Base-by-base conservation (phyloP, 208 protist species). In the Leishmania tarentolae region DNA sequence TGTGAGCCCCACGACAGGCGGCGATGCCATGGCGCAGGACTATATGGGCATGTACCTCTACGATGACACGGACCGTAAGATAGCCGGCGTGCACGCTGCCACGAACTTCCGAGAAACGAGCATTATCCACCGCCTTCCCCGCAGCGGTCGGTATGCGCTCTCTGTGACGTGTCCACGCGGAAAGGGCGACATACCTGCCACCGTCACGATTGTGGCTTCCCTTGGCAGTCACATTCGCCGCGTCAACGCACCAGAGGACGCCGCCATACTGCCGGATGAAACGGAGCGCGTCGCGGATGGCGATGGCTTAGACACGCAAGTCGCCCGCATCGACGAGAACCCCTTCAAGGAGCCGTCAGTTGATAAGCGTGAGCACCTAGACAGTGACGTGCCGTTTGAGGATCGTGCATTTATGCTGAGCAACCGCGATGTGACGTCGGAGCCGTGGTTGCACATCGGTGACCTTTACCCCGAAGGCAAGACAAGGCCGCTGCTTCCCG, bases 41-140 rank as follows among this genome's bases (percentile, higher is more conserved):
- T 97, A 92, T 79, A 87, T 95, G 79, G 93, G 93, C 65, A 90
- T 94, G 86, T 97, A 97, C 87, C 86, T 97, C n/a, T 95, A 97
- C 88, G 87, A 94, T 76, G 86, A 90, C 72, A 85, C 85, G 28
- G 88, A 95, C 76, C 72, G 86, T 47, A 90, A 89, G 63, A 88
- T 97, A n/a, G 77, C 75, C 75, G 91, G 90, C 69, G 90, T 95
- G 52, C 85, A 92, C 66, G 86, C 88, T 0, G 93, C 93, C 9
- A 97, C 91, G 21, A 97, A 97, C 82, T 97, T 90, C 72, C 91
- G 93, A 21, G 93, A 97, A 56, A 93, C 87, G 40, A 91, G 90
- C 70, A 76, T 97, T 70, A 89, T 93, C 31, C 87, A 94, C 66
- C 88, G 91, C 70, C 84, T 95, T 8, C 85, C 87, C 4, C 76